Evolutionary conservation across 2,329 filamentous ascomycete species (phyloP), one percentile per base, ranked within the genome.

Genomic region (Claviceps sp.): DNA sequence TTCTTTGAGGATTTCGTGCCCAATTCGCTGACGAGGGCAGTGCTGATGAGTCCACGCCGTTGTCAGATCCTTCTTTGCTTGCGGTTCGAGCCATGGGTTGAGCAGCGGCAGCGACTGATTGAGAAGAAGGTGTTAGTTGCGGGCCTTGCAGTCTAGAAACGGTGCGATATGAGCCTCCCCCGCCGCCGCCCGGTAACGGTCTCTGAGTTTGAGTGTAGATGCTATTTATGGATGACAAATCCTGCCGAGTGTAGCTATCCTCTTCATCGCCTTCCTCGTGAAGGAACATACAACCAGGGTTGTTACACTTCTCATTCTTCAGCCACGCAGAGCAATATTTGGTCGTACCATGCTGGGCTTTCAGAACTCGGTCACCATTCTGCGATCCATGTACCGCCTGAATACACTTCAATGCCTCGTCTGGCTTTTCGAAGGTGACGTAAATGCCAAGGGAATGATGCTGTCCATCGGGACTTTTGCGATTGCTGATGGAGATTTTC

Each of bases 321-420:
- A 98, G 76, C 74, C 94, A 98, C 4, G 93, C 91, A 0, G 93
- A 98, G 67, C 93, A 98, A 68, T 98, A 98, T 66, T 98, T 98
- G 4, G 93, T 98, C 0, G 93, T 98, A 23, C 93, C 93, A 50
- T 82, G 69, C 62, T 82, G 83, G 4, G 80, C 90, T 73, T 88
- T 84, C 20, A 98, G 71, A 14, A 88, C 77, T 49, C 91, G 77
- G 56, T 97, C 93, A 50, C 88, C 89, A 62, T 98, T 97, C 55
- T 85, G 79, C 2, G 90, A 94, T 37, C 90, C 89, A 66, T 98
- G 89, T 5, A 98, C 93, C 39, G 89, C 88, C 52, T 83, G 78
- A 56, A 98, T 98, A 66, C 93, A 98, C 39, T 79, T 82, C 42
- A 85, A 85, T 16, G 93, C 93, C 68, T 97, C 93, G 57, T 88